Percentiles rank a stretch among this genome's conserved stretches.
phyloP scores from a whole-genome alignment of 441 rosid genomes.

The Aquilaria agallochum region DNA sequence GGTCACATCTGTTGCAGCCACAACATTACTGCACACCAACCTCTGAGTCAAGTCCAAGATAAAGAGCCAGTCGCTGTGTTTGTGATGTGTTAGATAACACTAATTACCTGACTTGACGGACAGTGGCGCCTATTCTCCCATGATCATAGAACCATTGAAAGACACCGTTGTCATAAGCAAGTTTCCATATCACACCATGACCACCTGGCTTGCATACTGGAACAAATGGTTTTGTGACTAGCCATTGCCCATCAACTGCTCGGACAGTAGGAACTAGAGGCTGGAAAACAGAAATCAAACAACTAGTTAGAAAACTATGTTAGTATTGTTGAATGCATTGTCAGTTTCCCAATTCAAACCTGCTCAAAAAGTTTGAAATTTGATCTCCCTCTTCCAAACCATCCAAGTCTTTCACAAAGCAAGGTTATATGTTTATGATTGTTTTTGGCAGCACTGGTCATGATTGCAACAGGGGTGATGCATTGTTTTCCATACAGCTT shows the following conservation, averaged over 20 bases:
- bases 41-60: constrained; percentile 16
- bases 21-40: constrained; percentile 73
- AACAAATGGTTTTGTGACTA: constrained; percentile 59
- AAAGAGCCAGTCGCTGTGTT: neutral
- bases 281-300: constrained; percentile 36
- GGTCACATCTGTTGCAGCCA: constrained; percentile 92
- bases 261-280: constrained; percentile 87
- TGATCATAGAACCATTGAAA: constrained; percentile 79
- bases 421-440: constrained; percentile 75
- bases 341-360: constrained; percentile 36
- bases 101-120: constrained; percentile 89
- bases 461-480: constrained; percentile 87
- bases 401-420: constrained; percentile 66
- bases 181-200: constrained; percentile 97
- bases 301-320: constrained; percentile 9
- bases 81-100: constrained; percentile 18
- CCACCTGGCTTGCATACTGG: constrained; percentile 97
- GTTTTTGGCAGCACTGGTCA: constrained; percentile 96
- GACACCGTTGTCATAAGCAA: constrained; percentile 86
- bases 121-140: constrained; percentile 89
- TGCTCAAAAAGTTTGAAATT: constrained; percentile 90
- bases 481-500: constrained; percentile 82
- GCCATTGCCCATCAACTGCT: constrained; percentile 88
- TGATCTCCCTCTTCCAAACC: constrained; percentile 94
- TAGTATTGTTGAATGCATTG: constrained; percentile 1